Conservation (phyloP, 495 filamentous ascomycete genomes). For the Xylaria palmicola region DNA sequence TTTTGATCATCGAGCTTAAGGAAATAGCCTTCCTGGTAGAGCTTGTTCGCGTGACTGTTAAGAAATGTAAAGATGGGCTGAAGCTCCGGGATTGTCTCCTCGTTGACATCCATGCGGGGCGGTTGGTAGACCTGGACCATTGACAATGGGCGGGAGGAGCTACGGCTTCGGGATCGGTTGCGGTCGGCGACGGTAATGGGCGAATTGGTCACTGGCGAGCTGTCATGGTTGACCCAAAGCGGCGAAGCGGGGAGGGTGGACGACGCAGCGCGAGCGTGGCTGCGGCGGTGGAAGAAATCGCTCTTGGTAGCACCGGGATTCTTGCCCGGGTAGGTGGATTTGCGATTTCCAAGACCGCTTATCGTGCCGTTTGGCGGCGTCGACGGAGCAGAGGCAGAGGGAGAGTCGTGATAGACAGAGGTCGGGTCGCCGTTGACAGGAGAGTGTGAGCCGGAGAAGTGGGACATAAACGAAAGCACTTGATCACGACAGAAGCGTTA, state of each 20-base stretch:
- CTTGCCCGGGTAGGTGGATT: constrained; percentile 13
- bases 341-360: background rate
- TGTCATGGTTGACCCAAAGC: constrained; percentile 36
- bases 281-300: constrained; percentile 30
- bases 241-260: constrained; percentile 32
- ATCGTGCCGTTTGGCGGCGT: constrained; percentile 26
- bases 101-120: constrained; percentile 76
- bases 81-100: constrained; percentile 86
- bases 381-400: constrained; percentile 32
- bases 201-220: constrained; percentile 24
- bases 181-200: constrained; percentile 16
- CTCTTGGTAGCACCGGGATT: constrained; percentile 29
- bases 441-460: constrained; percentile 45
- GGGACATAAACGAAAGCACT: constrained; percentile 63
- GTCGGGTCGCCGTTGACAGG: constrained; percentile 27
- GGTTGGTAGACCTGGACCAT: constrained; percentile 82
- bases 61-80: constrained; percentile 91
- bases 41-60: constrained; percentile 92
- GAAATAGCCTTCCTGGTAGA: constrained; percentile 98
- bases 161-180: constrained; percentile 29
- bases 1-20: constrained; percentile 93
- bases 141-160: constrained; percentile 54
- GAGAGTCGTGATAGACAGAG: constrained; percentile 36
- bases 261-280: constrained; percentile 26
- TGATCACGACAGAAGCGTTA: constrained; percentile 12